Evolutionary conservation across 2,329 filamentous ascomycete species (phyloP).

Genomic region (Plenodomus lindquistii): DNA sequence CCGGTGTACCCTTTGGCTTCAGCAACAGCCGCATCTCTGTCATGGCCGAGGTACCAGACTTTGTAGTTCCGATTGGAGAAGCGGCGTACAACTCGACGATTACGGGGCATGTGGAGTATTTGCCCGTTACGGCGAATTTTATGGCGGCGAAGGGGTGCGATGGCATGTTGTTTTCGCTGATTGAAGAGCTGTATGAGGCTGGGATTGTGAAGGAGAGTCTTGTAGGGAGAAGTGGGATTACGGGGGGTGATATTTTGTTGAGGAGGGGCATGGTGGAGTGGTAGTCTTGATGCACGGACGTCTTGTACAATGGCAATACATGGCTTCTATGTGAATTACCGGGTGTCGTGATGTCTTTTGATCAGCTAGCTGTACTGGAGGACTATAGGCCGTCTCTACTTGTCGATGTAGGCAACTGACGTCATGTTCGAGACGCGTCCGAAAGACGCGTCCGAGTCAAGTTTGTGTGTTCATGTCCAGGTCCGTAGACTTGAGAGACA

Average conservation of each 20-base stretch:
- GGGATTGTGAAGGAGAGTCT: constrained; percentile 54
- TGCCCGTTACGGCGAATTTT: constrained; percentile 63
- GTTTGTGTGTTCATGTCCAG: not conserved
- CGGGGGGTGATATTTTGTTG: constrained; percentile 48
- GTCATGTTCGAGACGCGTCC: not conserved
- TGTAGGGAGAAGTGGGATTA: constrained; percentile 49
- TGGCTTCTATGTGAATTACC: no score
- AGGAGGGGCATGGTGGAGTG: constrained; percentile 29
- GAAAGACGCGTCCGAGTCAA: not conserved
- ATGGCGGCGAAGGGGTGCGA: constrained; percentile 65
- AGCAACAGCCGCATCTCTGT: constrained; percentile 52
- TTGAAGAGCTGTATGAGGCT: constrained; percentile 54
- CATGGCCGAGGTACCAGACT: constrained; percentile 54
- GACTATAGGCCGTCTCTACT: no score
- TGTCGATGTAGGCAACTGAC: not conserved
- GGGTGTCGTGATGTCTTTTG: no score
- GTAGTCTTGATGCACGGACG: no score
- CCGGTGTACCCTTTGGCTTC: constrained; percentile 55
- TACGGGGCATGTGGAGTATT: constrained; percentile 53
- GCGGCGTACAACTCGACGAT: constrained; percentile 52
- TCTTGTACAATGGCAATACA: no score
- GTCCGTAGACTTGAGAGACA: not conserved
- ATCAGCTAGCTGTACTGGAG: no score
- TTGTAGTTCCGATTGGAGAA: constrained; percentile 51
- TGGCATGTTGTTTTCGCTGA: constrained; percentile 59